Evolutionary conservation across 2,329 filamentous ascomycete species (phyloP), one percentile per base, ranked within the genome.

Genomic region (Scortechinia acanthostroma): DNA sequence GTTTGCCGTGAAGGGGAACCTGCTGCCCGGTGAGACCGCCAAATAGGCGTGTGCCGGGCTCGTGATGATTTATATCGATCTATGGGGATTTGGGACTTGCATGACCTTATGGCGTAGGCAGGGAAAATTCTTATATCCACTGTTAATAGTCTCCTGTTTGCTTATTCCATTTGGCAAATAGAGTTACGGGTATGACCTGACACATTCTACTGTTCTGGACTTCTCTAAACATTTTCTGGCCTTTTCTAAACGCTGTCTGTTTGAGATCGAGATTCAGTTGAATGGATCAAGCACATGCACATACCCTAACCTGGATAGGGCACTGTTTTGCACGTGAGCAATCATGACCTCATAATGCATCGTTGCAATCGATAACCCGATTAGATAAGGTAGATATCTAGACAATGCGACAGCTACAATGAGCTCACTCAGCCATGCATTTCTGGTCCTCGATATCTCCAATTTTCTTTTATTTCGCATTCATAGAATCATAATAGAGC

Each of bases 1-100:
- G 91, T 98, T 98, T 65, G 91, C 91, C 30, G 88, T 96, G 49
- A 84, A 91, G 61, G 79, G 80, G 53, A 83, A 80, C 63, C 63
- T 84, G 53, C 61, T 81, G 57, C 77, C 79, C 42, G 76, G 35
- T 10, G 35, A 40, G 35, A 19, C 17, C 17, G 35, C 35, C 17
- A 40, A 40, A 40, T 40, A 40, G 17, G 17, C 20, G 6, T 40
- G 17, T 19, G 10, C 6, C 6, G 10, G 6, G 35, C n/a, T n/a
- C n/a, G n/a, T n/a, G n/a, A n/a, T n/a, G n/a, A n/a, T n/a, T n/a
- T n/a, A n/a, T n/a, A n/a, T n/a, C n/a, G n/a, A n/a, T n/a, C n/a
- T n/a, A n/a, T 10, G 35, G 17, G 35, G 35, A 10, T 40, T 40
- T 40, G 14, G 35, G 35, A 17, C 6, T 40, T 40, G 35, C 35